Evolutionary conservation across 2,329 filamentous ascomycete species (phyloP).

Genomic region (Pezicula carpinea): DNA sequence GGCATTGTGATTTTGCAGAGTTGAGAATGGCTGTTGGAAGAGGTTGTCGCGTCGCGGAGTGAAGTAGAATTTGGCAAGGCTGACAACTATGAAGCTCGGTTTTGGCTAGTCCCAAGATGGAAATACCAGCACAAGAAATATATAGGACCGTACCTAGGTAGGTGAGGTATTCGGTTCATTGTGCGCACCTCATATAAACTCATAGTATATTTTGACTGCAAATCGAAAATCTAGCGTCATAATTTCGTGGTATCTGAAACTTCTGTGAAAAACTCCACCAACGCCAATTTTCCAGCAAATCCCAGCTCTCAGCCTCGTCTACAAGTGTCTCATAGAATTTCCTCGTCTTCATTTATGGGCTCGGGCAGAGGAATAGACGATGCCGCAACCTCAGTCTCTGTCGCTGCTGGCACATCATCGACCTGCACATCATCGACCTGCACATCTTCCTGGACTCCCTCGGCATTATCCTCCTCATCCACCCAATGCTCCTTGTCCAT

Average conservation of each 20-base stretch:
- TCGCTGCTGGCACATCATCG: slow-evolving; percentile 5
- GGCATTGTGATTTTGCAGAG: slow-evolving; percentile 41
- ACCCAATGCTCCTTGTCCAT: slow-evolving; percentile 19
- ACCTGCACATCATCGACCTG: slow-evolving; percentile 15
- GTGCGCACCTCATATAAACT: not conserved
- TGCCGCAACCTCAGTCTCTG: slow-evolving; percentile 1
- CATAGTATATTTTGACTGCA: not conserved
- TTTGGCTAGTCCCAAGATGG: slow-evolving; percentile 6
- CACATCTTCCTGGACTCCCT: slow-evolving; percentile 12
- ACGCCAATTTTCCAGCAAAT: slow-evolving; percentile 14
- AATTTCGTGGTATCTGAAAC: slow-evolving; percentile 17
- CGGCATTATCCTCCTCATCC: slow-evolving; percentile 11
- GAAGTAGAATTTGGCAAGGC: slow-evolving; percentile 13
- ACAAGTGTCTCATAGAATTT: slow-evolving; percentile 18
- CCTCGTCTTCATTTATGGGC: slow-evolving; percentile 19
- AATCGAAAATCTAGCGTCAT: not conserved
- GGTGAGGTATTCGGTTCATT: not conserved
- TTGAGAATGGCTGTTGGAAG: not conserved
- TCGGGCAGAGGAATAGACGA: slow-evolving; percentile 5
- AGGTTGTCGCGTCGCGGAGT: not conserved
- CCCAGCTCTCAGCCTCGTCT: not conserved
- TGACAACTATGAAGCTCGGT: slow-evolving; percentile 8
- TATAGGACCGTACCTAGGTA: no score
- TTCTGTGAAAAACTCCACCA: slow-evolving; percentile 8
- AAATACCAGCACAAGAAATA: no score